Percentiles rank a stretch among this genome's conserved stretches.
These are phyloP conservation scores for Populus davidiana DNA, from an alignment of 345 rosid species.

Conservation along the genomic window DNA sequence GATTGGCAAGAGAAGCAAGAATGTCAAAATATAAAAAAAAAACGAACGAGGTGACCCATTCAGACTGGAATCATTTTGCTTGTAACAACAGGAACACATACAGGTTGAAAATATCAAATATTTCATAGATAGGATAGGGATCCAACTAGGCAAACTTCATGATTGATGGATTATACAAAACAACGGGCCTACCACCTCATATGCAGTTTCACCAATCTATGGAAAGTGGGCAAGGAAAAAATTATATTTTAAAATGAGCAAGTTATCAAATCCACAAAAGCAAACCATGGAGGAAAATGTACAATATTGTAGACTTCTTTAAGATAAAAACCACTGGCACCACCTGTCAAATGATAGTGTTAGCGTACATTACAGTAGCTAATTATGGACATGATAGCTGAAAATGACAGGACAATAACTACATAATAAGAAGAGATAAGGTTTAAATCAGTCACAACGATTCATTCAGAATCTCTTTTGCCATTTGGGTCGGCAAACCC, in stretches of 20 bases:
- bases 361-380: slow-evolving; percentile 12
- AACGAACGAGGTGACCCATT: not conserved
- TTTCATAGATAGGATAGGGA: not conserved
- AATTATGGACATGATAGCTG: slow-evolving; percentile 2
- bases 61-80: slow-evolving; percentile 8
- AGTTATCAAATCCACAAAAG: not conserved
- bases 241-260: not conserved
- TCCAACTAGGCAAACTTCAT: not conserved
- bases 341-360: not conserved
- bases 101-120: not conserved
- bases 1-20: slow-evolving; percentile 3
- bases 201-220: not conserved
- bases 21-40: not conserved
- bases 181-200: slow-evolving; percentile 14
- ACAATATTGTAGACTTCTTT: not conserved
- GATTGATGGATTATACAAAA: slow-evolving; percentile 7
- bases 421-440: slow-evolving; percentile 14
- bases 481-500: not conserved
- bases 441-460: slow-evolving; percentile 7
- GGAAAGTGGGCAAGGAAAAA: not conserved
- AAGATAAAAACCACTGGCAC: not conserved
- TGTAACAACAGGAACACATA: not conserved
- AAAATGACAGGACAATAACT: slow-evolving; percentile 15
- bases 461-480: slow-evolving; percentile 11
- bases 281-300: slow-evolving; percentile 1